phyloP scores from a whole-genome alignment of 2,329 filamentous ascomycete species.

The Colletotrichum aenigma region DNA sequence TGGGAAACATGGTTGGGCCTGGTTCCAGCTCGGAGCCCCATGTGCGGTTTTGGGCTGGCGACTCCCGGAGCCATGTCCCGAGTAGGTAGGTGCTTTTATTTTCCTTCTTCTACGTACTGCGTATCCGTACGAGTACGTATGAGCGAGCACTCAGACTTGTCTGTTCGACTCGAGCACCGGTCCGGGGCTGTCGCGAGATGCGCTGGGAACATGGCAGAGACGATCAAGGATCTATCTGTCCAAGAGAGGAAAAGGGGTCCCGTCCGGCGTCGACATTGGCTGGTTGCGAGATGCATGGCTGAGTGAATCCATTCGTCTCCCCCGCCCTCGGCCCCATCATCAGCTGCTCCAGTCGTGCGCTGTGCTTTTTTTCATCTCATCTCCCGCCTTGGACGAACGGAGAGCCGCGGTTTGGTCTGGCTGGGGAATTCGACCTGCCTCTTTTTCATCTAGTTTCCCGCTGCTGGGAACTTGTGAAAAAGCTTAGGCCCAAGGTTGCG shows the following conservation, averaged over 20 bases:
- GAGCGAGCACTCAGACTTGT: neutral
- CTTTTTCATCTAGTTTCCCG: slow-evolving; percentile 11
- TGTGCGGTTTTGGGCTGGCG: neutral
- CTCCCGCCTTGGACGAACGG: neutral
- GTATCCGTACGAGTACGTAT: neutral
- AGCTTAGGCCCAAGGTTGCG: slow-evolving; percentile 2
- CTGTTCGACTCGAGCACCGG: neutral
- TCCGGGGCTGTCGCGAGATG: neutral
- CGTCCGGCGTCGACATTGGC: neutral
- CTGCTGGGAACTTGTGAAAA: neutral
- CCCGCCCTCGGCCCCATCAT: neutral
- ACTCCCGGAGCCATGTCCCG: slow-evolving; percentile 16
- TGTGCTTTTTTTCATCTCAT: neutral
- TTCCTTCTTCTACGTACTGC: neutral
- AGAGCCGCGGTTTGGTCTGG: neutral
- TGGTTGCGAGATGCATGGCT: neutral
- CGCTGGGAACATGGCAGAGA: neutral
- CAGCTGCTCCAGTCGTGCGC: neutral
- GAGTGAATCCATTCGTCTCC: neutral
- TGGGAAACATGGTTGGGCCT: neutral
- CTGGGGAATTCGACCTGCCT: slow-evolving; percentile 5
- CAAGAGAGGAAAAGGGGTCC: neutral
- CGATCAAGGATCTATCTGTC: neutral
- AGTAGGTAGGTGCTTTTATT: slow-evolving; percentile 18
- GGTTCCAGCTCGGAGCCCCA: neutral